Evolutionary conservation across 305 asterid species (phyloP), one percentile per base, ranked within the genome.

Genomic region (Rubia balearica): DNA sequence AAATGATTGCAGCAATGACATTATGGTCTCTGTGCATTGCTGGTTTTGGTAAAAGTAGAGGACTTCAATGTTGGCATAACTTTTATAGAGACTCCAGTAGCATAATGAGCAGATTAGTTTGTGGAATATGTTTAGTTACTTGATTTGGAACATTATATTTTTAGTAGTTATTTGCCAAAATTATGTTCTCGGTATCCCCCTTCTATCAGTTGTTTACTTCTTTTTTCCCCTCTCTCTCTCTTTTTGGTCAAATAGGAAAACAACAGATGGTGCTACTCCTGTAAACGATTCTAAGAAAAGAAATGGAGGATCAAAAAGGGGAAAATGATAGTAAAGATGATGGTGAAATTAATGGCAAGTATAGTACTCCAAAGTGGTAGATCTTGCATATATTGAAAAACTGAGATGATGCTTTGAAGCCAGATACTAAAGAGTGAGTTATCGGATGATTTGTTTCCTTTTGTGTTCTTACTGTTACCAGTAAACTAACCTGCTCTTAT

Each of bases 81-180:
- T 79, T 87, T 84, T 79, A 82, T 91, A 46, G 69, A 74, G 74
- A 82, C 79, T 77, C 95, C 92, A 21, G 96, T 87, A 51, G 83
- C 87, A 16, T 87, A 86, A 33, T 33, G 97, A 76, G 97, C 92
- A 78, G 97, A 95, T 89, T 63, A 77, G 59, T 11, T 30, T 7
- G 5, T 30, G 1, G 33, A 3, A 8, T 12, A 7, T 24, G n/a
- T 9, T 5, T 45, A 14, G n/a, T 11, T 36, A 11, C 46, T 22
- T 62, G 43, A 8, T 45, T 22, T 51, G 49, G 6, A 3, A 33
- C 36, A 33, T 3, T 33, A 33, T 33, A 33, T 73, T 22, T 64
- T 12, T 70, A 19, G n/a, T 38, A 41, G 17, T 3, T 10, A 4
- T 24, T 14, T 0, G 9, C 49, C 8, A 8, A 48, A 42, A 6